phyloP scores from a whole-genome alignment of 352 stramenopile genomes.

The Phytophthora lateralis region DNA sequence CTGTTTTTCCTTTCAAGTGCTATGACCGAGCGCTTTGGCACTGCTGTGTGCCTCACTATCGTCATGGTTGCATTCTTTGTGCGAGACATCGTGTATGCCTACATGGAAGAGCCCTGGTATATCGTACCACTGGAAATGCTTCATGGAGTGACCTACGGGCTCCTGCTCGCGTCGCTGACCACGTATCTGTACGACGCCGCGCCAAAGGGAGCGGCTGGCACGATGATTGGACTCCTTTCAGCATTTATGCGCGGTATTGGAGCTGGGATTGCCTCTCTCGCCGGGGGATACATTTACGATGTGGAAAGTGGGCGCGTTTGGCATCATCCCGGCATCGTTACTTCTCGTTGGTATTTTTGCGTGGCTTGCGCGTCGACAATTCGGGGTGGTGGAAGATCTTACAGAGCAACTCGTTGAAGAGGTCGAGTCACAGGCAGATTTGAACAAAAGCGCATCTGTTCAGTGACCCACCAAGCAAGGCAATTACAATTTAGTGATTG shows the following conservation, averaged over 20 bases:
- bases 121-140: slow-evolving; percentile 62
- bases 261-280: slow-evolving; percentile 48
- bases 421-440: neutral
- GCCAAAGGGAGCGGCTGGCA: slow-evolving; percentile 47
- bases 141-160: slow-evolving; percentile 57
- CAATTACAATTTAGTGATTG: no score
- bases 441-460: slow-evolving; percentile 7
- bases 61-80: slow-evolving; percentile 51
- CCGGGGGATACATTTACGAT: slow-evolving; percentile 67
- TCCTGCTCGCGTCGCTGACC: slow-evolving; percentile 48
- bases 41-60: slow-evolving; percentile 47
- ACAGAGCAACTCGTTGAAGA: slow-evolving; percentile 23
- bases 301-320: slow-evolving; percentile 53
- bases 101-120: slow-evolving; percentile 62
- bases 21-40: slow-evolving; percentile 50
- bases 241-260: slow-evolving; percentile 58
- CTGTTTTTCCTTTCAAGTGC: slow-evolving; percentile 61
- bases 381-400: slow-evolving; percentile 1
- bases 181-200: slow-evolving; percentile 56
- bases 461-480: slow-evolving; percentile 1
- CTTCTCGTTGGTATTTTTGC: slow-evolving; percentile 20
- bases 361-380: slow-evolving; percentile 11
- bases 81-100: slow-evolving; percentile 54
- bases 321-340: slow-evolving; percentile 28
- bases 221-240: slow-evolving; percentile 62